Evolutionary conservation across 208 protist species (phyloP).

Genomic region (Endotrypanum monterogeii): DNA sequence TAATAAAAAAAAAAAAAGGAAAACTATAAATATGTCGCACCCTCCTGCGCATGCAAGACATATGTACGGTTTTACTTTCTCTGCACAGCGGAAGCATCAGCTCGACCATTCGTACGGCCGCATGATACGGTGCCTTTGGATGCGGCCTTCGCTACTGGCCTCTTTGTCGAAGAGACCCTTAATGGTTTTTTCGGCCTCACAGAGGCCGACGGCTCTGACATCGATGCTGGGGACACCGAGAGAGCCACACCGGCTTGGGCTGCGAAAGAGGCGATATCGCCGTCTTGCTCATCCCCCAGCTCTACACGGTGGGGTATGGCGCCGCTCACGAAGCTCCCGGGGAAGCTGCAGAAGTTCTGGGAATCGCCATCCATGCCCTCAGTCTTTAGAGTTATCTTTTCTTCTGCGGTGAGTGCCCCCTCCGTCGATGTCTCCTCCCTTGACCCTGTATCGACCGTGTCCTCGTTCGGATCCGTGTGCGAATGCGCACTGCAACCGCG

Average conservation of each 20-base stretch:
- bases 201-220: neutral
- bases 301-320: too few relatives aligned
- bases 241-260: neutral
- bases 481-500: neutral
- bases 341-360: neutral
- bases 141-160: neutral
- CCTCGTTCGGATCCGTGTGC: constrained; percentile 1
- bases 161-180: neutral
- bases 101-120: neutral
- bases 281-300: neutral
- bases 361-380: neutral
- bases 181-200: neutral
- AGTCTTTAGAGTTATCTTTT: neutral
- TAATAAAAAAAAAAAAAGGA: neutral
- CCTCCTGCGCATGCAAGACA: neutral
- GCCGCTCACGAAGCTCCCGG: neutral
- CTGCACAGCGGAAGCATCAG: neutral
- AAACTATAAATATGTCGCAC: neutral
- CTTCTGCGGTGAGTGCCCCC: neutral
- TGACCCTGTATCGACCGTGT: neutral
- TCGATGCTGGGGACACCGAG: neutral
- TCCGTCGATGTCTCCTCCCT: neutral
- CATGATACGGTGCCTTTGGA: neutral
- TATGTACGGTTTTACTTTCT: neutral
- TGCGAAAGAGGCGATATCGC: neutral